Evolutionary conservation across 1,284 basidiomycete species (phyloP).

Genomic region (Tetrapyrgos nigripes): DNA sequence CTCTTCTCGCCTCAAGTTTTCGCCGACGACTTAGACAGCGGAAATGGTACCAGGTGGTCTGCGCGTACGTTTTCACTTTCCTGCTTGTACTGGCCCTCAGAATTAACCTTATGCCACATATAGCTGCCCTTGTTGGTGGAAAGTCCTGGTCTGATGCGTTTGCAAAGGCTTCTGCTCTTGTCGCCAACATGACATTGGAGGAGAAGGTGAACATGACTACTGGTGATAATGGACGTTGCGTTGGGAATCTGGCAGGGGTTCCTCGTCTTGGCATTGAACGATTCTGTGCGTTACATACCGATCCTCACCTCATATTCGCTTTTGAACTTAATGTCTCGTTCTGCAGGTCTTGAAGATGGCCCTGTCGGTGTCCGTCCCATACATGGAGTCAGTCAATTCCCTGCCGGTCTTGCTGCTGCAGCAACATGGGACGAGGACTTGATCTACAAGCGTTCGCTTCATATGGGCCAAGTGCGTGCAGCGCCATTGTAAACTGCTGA

Average conservation of each 20-base stretch:
- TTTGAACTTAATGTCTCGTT: not conserved
- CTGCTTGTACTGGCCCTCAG: not conserved
- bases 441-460: constrained; percentile 50
- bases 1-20: too few species aligned
- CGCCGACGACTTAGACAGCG: too few species aligned
- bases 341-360: constrained; percentile 45
- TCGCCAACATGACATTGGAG: constrained; percentile 1
- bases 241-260: constrained; percentile 48
- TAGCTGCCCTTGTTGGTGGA: not conserved
- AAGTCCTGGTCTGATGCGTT: constrained; percentile 1
- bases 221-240: constrained; percentile 34
- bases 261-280: constrained; percentile 23
- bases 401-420: constrained; percentile 43
- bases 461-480: constrained; percentile 49
- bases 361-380: constrained; percentile 48
- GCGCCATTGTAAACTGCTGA: not conserved
- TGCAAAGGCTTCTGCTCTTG: not conserved
- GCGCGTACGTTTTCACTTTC: not conserved
- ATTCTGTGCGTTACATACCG: constrained; percentile 13
- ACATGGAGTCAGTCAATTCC: constrained; percentile 38
- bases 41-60: too few species aligned
- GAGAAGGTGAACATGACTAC: constrained; percentile 5
- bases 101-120: not conserved
- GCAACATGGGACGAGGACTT: constrained; percentile 44
- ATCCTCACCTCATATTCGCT: not conserved